phyloP scores from a whole-genome alignment of 192 early-diverging fungal genomes.

The Dissophora ornata region DNA sequence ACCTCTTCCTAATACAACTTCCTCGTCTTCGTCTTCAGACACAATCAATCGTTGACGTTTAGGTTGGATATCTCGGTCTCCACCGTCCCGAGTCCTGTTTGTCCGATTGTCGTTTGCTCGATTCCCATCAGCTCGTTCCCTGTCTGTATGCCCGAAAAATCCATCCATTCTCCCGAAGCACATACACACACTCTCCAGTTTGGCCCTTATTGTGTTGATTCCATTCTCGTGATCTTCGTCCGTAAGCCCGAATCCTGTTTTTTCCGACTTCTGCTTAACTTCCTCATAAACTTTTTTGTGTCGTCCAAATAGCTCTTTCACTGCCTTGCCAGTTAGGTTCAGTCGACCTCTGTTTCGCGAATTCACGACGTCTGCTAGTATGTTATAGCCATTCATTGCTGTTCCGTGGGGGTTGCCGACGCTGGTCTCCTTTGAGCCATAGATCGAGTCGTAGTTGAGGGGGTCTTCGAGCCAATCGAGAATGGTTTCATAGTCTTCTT shows the following conservation, averaged over 20 bases:
- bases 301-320: constrained; percentile 18
- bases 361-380: constrained; percentile 3
- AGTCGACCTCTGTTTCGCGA: constrained; percentile 19
- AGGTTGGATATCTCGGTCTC: no score
- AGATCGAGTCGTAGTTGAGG: constrained; percentile 15
- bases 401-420: constrained; percentile 1
- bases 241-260: constrained; percentile 10
- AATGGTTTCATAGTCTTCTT: constrained; percentile 18
- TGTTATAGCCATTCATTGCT: constrained; percentile 1
- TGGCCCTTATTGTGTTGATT: constrained; percentile 3
- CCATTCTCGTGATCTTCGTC: constrained; percentile 16
- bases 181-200: constrained; percentile 22
- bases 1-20: no score
- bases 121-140: neutral
- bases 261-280: neutral
- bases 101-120: constrained; percentile 15
- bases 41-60: no score
- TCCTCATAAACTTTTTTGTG: constrained; percentile 3
- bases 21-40: no score
- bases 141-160: constrained; percentile 6
- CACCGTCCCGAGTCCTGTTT: no score
- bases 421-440: neutral
- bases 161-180: constrained; percentile 31
- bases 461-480: constrained; percentile 21
- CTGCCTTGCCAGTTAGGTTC: constrained; percentile 7